These are phyloP conservation scores for Oryza rufipogon DNA, from an alignment of 176 grass and related monocot species.

Conservation along the genomic window DNA sequence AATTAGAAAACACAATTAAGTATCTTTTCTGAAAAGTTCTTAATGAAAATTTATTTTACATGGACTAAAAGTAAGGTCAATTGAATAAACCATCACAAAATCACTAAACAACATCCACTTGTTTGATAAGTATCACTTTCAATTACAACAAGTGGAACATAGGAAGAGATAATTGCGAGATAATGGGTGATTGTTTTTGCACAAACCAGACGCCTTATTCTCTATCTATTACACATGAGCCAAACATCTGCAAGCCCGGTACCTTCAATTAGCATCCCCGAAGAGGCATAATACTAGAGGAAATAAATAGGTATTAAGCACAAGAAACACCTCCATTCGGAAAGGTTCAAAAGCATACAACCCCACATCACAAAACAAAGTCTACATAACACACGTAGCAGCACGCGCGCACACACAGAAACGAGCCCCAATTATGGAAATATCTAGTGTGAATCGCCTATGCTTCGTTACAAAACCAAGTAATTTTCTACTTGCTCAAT, in stretches of 20 bases:
- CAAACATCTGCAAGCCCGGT: background rate
- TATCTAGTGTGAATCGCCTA: background rate
- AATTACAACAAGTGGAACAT: slow-evolving; percentile 2
- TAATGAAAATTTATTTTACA: background rate
- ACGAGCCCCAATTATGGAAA: slow-evolving; percentile 35
- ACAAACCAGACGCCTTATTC: background rate
- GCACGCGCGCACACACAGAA: background rate
- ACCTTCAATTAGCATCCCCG: background rate
- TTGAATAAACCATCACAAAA: slow-evolving; percentile 11
- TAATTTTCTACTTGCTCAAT: background rate
- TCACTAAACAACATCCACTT: background rate
- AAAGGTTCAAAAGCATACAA: slow-evolving; percentile 26
- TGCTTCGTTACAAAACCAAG: too few species aligned
- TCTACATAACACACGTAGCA: slow-evolving; percentile 28
- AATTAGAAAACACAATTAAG: background rate
- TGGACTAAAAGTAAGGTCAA: slow-evolving; percentile 19
- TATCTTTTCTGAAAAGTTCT: background rate
- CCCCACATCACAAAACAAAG: slow-evolving; percentile 13
- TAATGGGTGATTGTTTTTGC: background rate
- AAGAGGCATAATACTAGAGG: background rate
- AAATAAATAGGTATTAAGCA: slow-evolving; percentile 1
- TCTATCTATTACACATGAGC: background rate
- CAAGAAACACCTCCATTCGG: background rate
- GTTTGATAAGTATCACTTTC: slow-evolving; percentile 5
- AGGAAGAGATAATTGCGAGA: background rate